Percentiles rank a stretch among this genome's conserved stretches.
phyloP scores from a whole-genome alignment of 257 asterid genomes.

The Solanum lycopersicoides region DNA sequence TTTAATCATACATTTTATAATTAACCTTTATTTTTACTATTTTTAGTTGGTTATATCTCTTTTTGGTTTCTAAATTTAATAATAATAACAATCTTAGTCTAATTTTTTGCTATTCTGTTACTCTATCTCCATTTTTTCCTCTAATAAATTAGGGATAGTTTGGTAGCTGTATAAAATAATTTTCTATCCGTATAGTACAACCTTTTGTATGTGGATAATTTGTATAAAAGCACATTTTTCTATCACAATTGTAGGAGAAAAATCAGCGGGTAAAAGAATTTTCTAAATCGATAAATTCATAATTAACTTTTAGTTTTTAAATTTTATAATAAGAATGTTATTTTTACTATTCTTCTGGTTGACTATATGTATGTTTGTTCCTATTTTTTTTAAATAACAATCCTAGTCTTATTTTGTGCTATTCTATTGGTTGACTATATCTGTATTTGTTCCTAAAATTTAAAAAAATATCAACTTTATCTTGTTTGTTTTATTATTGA shows the following conservation, averaged over 20 bases:
- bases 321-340: neutral
- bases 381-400: neutral
- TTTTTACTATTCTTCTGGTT: neutral
- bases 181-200: no score
- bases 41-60: neutral
- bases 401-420: neutral
- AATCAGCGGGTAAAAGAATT: neutral
- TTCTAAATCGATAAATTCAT: neutral
- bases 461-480: neutral
- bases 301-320: neutral
- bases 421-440: neutral
- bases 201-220: no score
- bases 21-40: neutral
- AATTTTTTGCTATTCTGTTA: neutral
- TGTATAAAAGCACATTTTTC: neutral
- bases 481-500: neutral
- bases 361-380: neutral
- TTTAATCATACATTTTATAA: neutral
- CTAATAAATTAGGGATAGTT: neutral
- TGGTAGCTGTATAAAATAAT: no score
- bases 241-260: neutral
- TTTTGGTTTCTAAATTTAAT: neutral
- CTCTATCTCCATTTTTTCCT: neutral
- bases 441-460: neutral
- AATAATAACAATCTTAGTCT: neutral